Conservation (phyloP, 2,329 filamentous ascomycete species). For the Graphiopsis chlorocephala region DNA sequence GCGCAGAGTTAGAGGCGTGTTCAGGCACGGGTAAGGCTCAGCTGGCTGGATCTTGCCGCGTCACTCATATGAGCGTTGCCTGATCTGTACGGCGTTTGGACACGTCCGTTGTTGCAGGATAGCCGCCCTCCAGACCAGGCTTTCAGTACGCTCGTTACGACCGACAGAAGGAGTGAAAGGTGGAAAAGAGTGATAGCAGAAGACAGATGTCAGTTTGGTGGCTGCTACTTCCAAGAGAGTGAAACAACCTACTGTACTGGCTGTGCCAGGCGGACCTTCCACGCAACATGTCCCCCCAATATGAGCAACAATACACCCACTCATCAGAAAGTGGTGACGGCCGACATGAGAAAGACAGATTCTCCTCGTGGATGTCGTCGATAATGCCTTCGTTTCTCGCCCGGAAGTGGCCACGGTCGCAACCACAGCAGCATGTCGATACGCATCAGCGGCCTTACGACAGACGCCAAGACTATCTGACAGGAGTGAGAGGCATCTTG, state of each 20-base stretch:
- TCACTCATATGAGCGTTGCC: neutral
- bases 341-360: neutral
- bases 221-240: neutral
- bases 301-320: neutral
- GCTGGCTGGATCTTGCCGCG: neutral
- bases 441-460: constrained; percentile 7
- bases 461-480: constrained; percentile 33
- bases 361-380: neutral
- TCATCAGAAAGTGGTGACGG: neutral
- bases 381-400: neutral
- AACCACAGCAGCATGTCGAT: neutral
- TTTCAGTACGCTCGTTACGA: neutral
- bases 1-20: neutral
- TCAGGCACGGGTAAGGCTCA: neutral
- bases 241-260: too few species aligned
- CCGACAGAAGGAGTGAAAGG: neutral
- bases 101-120: neutral
- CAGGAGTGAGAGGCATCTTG: constrained; percentile 42
- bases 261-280: neutral
- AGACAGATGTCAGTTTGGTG: neutral
- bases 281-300: neutral
- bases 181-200: neutral
- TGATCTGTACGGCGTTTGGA: neutral
- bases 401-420: neutral
- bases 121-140: neutral